Conservation (phyloP, 2,329 filamentous ascomycete genomes). For the Ambrosiella cleistominuta region DNA sequence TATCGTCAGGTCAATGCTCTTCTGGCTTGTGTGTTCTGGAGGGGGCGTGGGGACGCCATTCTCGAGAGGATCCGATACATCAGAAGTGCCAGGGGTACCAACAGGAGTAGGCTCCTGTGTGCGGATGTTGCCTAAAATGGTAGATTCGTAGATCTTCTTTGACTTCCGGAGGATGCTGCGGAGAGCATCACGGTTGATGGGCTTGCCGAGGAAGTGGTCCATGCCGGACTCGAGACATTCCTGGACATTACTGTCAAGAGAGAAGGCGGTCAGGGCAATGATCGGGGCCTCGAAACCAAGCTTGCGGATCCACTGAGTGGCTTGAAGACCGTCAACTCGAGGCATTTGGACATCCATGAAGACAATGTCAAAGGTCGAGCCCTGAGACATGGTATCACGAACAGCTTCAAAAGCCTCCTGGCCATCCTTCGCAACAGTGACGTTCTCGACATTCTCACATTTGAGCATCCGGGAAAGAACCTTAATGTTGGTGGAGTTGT, state of each 20-base stretch:
- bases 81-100: conserved; percentile 4
- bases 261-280: conserved; percentile 77
- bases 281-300: conserved; percentile 80
- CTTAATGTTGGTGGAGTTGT: conserved; percentile 40
- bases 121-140: neutral
- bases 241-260: conserved; percentile 75
- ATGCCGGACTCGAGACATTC: conserved; percentile 80
- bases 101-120: conserved; percentile 4
- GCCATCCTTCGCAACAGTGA: conserved; percentile 71
- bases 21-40: conserved; percentile 9
- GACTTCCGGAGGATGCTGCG: conserved; percentile 78
- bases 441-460: conserved; percentile 66
- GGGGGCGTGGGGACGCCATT: conserved; percentile 13
- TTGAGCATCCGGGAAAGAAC: conserved; percentile 48
- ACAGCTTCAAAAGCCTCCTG: conserved; percentile 80
- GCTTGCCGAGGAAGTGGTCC: conserved; percentile 69
- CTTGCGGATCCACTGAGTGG: conserved; percentile 65
- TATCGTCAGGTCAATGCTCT: conserved; percentile 8
- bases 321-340: conserved; percentile 76
- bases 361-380: conserved; percentile 64
- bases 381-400: conserved; percentile 60
- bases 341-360: conserved; percentile 98
- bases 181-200: conserved; percentile 64
- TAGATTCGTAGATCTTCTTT: conserved; percentile 56
- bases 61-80: neutral